Evolutionary conservation across 73 alveolate species (phyloP).

Genomic region (Paramecium bursaria): DNA sequence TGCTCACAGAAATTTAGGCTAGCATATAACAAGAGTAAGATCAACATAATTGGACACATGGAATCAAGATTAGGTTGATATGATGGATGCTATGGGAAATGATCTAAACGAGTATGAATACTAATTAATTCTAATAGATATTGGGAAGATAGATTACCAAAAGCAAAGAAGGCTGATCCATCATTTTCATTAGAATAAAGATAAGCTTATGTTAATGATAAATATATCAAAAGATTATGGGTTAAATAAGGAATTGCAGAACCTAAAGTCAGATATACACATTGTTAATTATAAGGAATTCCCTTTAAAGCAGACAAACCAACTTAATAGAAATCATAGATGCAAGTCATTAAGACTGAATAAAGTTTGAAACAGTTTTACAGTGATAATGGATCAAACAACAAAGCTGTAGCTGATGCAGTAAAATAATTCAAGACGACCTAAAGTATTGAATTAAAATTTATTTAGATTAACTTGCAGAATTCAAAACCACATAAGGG

Average conservation of each 20-base stretch:
- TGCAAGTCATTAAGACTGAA: too few relatives aligned
- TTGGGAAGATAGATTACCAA: conserved; percentile 33
- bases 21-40: conserved; percentile 6
- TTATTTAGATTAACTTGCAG: too few relatives aligned
- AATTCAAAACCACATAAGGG: too few relatives aligned
- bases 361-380: too few relatives aligned
- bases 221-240: conserved; percentile 49
- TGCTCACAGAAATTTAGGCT: conserved; percentile 9
- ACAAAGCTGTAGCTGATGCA: neutral
- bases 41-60: conserved; percentile 51
- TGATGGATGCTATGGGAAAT: conserved; percentile 58
- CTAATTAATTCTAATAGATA: neutral
- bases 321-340: too few relatives aligned
- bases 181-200: conserved; percentile 22
- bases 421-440: conserved; percentile 31
- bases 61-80: conserved; percentile 36
- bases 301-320: conserved; percentile 32
- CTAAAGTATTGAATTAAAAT: neutral
- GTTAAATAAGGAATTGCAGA: conserved; percentile 56
- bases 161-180: neutral
- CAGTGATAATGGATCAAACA: conserved; percentile 48
- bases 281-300: conserved; percentile 25
- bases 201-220: conserved; percentile 17
- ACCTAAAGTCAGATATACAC: conserved; percentile 37
- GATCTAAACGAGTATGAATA: conserved; percentile 41